phyloP scores from a whole-genome alignment of 352 stramenopile genomes.

The Phytophthora kernoviae region DNA sequence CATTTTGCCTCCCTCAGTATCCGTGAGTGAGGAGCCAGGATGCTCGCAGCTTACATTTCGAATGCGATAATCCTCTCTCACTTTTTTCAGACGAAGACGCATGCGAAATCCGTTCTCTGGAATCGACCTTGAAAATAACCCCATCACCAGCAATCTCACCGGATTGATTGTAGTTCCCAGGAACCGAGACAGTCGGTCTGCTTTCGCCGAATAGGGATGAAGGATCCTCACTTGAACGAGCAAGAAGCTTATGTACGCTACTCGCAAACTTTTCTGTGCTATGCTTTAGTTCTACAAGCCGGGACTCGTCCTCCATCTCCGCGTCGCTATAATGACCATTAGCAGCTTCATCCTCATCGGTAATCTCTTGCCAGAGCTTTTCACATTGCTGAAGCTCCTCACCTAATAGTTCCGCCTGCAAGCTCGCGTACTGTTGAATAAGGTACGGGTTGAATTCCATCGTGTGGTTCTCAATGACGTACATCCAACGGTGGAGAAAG shows the following conservation, averaged over 20 bases:
- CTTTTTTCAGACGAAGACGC: slow-evolving; percentile 69
- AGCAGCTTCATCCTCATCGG: slow-evolving; percentile 39
- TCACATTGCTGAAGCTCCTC: slow-evolving; percentile 61
- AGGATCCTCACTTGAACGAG: slow-evolving; percentile 29
- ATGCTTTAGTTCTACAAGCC: slow-evolving; percentile 66
- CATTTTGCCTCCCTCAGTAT: slow-evolving; percentile 49
- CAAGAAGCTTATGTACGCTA: slow-evolving; percentile 78
- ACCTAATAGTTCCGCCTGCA: slow-evolving; percentile 53
- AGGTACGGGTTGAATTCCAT: slow-evolving; percentile 78
- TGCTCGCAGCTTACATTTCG: slow-evolving; percentile 72
- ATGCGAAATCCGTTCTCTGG: slow-evolving; percentile 78
- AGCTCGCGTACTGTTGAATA: slow-evolving; percentile 55
- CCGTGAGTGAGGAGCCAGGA: slow-evolving; percentile 43
- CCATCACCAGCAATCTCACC: slow-evolving; percentile 22
- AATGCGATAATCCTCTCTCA: slow-evolving; percentile 68
- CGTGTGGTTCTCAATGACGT: slow-evolving; percentile 40
- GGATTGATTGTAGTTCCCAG: slow-evolving; percentile 1
- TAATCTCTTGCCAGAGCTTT: slow-evolving; percentile 59
- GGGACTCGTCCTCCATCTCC: slow-evolving; percentile 43
- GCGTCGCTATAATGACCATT: slow-evolving; percentile 31
- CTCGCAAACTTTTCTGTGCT: slow-evolving; percentile 77
- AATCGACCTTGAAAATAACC: slow-evolving; percentile 66
- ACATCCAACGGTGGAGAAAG: slow-evolving; percentile 56
- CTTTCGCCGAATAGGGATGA: slow-evolving; percentile 9
- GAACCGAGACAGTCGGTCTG: slow-evolving; percentile 1